Percentiles rank a stretch among this genome's conserved stretches.
These are phyloP conservation scores for Shiraia sp. DNA, from an alignment of 2,329 filamentous ascomycete species.

Conservation along the genomic window DNA sequence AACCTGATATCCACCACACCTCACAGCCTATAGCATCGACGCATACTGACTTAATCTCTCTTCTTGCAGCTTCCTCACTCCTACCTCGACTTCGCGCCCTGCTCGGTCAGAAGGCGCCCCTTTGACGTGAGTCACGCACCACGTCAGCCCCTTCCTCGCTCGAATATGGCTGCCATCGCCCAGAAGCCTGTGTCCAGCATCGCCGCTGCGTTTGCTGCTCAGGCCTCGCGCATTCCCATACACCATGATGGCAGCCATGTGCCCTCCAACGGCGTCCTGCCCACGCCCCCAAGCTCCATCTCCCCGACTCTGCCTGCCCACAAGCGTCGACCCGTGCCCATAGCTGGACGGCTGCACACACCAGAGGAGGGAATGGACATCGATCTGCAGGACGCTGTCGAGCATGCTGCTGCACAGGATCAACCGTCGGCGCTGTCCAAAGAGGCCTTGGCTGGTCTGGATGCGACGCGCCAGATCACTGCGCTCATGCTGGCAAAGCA, in stretches of 20 bases:
- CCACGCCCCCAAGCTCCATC: conserved; percentile 93
- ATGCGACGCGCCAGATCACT: conserved; percentile 82
- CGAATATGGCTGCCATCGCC: conserved; percentile 43
- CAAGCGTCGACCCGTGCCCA: conserved; percentile 64
- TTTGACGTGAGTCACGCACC: conserved; percentile 30
- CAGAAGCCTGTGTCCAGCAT: conserved; percentile 47
- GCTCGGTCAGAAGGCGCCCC: conserved; percentile 26
- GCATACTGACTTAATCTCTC: not conserved
- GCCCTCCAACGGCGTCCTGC: conserved; percentile 58
- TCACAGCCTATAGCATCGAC: not conserved
- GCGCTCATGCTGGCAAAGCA: conserved; percentile 83
- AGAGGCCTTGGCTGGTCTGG: conserved; percentile 60
- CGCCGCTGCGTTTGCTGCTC: conserved; percentile 44
- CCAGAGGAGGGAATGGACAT: conserved; percentile 71
- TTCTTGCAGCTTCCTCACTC: conserved; percentile 1
- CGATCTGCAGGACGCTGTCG: conserved; percentile 74
- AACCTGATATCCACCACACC: not conserved
- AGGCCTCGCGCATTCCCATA: conserved; percentile 34
- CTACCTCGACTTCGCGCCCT: conserved; percentile 8
- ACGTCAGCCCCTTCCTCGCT: conserved; percentile 28
- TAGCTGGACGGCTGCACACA: conserved; percentile 50
- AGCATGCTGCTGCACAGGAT: conserved; percentile 53
- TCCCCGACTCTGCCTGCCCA: conserved; percentile 85
- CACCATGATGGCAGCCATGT: conserved; percentile 31
- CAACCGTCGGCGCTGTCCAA: conserved; percentile 51